These are phyloP conservation scores for Lentinula lateritia DNA, from an alignment of 768 basidiomycete genomes.

Conservation along the genomic window DNA sequence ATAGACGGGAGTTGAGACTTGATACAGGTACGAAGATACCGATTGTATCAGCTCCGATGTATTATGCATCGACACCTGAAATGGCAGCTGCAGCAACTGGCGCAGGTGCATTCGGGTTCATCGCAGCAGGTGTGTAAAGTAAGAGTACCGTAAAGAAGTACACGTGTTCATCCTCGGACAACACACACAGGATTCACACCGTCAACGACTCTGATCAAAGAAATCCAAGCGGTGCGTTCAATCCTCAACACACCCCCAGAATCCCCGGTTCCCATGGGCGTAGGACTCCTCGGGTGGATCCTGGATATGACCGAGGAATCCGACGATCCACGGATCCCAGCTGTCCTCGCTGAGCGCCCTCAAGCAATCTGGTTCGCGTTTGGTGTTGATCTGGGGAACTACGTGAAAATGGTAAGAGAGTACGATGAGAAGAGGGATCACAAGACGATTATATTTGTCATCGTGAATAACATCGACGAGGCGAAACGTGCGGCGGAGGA, in stretches of 20 bases:
- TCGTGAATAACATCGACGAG: conserved; percentile 36
- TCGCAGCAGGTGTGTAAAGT: neutral
- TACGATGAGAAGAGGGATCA: conserved; percentile 30
- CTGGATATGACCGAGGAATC: conserved; percentile 37
- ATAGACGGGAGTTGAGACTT: too few species aligned
- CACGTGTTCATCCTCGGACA: neutral
- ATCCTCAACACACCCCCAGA: conserved; percentile 23
- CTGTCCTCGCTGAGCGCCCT: conserved; percentile 40
- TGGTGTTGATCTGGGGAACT: conserved; percentile 42
- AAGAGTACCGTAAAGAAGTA: neutral
- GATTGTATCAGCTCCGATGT: conserved; percentile 56
- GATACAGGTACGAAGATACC: conserved; percentile 42
- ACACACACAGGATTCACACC: conserved; percentile 30
- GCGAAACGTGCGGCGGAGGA: conserved; percentile 37
- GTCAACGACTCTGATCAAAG: conserved; percentile 27
- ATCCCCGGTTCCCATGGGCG: conserved; percentile 44
- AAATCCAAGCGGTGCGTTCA: conserved; percentile 33
- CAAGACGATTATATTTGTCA: conserved; percentile 47
- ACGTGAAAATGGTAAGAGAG: conserved; percentile 44
- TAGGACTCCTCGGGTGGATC: conserved; percentile 55
- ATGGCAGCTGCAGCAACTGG: conserved; percentile 39
- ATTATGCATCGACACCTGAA: conserved; percentile 28
- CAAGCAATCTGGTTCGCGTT: conserved; percentile 60
- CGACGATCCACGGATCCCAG: conserved; percentile 30
- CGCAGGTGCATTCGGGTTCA: conserved; percentile 54